These are phyloP conservation scores for Phytophthora idaei DNA, from an alignment of 352 stramenopile species.

Conservation along the genomic window DNA sequence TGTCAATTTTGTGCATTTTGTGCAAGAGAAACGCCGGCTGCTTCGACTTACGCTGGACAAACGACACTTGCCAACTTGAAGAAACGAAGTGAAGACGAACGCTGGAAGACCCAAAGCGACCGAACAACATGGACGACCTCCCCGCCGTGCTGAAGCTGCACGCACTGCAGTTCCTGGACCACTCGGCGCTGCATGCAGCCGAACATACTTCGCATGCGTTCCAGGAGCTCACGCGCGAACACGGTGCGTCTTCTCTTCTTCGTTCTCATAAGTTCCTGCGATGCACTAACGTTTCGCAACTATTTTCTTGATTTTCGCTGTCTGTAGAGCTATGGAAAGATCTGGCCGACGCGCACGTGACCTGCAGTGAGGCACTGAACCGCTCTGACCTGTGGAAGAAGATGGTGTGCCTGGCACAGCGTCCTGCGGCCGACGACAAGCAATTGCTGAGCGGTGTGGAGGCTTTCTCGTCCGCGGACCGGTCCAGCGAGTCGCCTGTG, in stretches of 20 bases:
- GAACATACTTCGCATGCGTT: slow-evolving; percentile 47
- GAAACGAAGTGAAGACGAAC: slow-evolving; percentile 11
- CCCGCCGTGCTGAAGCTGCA: slow-evolving; percentile 52
- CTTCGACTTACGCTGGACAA: slow-evolving; percentile 8
- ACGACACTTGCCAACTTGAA: slow-evolving; percentile 40
- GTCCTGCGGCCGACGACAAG: slow-evolving; percentile 39
- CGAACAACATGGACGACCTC: slow-evolving; percentile 40
- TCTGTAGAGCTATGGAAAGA: slow-evolving; percentile 53
- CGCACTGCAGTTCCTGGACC: slow-evolving; percentile 64
- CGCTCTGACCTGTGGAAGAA: slow-evolving; percentile 50
- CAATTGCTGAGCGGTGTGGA: slow-evolving; percentile 44
- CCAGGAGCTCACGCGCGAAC: slow-evolving; percentile 42
- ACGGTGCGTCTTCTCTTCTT: slow-evolving; percentile 34
- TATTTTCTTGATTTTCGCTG: slow-evolving; percentile 16
- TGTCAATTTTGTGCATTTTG: slow-evolving; percentile 7
- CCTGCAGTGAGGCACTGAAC: slow-evolving; percentile 31
- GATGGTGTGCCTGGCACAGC: slow-evolving; percentile 50
- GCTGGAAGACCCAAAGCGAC: slow-evolving; percentile 3
- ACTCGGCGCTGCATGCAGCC: slow-evolving; percentile 54
- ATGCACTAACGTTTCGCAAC: slow-evolving; percentile 8
- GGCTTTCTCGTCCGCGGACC: slow-evolving; percentile 62
- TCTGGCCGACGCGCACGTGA: slow-evolving; percentile 27
- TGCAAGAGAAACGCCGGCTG: slow-evolving; percentile 2
- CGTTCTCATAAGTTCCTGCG: neutral
- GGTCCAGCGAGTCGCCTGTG: slow-evolving; percentile 52